Conservation (phyloP, 75 land plant species). For the Pinus albicaulis region DNA sequence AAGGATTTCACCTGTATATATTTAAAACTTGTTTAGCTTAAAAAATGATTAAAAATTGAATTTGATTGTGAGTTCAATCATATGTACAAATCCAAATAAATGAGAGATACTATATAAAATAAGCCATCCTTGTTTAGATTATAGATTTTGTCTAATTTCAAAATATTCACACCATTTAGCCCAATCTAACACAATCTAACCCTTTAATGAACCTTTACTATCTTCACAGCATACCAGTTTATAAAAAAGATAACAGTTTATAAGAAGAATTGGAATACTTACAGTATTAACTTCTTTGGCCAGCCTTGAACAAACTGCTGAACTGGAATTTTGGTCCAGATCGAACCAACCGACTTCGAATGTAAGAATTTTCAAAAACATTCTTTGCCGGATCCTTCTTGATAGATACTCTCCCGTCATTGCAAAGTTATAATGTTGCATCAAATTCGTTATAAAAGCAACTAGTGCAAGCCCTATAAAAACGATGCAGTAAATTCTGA, state of each 20-base stretch:
- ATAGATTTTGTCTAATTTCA: too few species aligned
- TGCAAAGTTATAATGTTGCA: conserved; percentile 35
- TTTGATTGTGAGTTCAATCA: too few species aligned
- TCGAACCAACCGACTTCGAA: conserved; percentile 44
- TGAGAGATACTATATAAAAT: too few species aligned
- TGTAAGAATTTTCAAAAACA: conserved; percentile 18
- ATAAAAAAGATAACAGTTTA: too few species aligned
- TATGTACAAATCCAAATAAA: too few species aligned
- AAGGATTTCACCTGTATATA: conserved; percentile 27
- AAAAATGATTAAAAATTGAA: background rate
- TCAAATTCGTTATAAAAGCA: conserved; percentile 13
- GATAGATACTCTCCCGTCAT: conserved; percentile 24
- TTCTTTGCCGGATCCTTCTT: conserved; percentile 23
- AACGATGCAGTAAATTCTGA: too few species aligned
- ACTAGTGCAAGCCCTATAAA: conserved; percentile 6
- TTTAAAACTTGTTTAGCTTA: background rate
- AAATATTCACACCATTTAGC: too few species aligned
- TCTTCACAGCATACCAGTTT: too few species aligned
- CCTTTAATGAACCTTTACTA: too few species aligned
- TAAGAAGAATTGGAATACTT: background rate
- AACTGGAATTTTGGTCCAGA: conserved; percentile 24
- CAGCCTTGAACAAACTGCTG: conserved; percentile 30
- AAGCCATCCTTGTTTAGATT: too few species aligned
- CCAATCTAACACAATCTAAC: too few species aligned
- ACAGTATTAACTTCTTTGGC: conserved; percentile 25